These are phyloP conservation scores for Mycena metata DNA, from an alignment of 768 basidiomycete genomes.

Conservation along the genomic window DNA sequence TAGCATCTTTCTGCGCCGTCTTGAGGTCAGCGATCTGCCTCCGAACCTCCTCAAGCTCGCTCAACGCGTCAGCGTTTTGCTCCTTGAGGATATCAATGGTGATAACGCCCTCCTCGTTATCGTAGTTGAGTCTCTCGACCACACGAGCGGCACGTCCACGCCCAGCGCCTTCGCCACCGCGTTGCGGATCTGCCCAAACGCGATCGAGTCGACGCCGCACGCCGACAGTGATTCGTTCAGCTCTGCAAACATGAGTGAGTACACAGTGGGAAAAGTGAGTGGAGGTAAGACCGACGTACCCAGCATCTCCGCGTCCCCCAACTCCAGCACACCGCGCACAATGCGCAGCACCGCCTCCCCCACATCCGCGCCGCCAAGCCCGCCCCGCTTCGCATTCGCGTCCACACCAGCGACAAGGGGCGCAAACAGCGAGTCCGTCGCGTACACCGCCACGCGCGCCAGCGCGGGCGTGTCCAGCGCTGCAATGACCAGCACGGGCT, in stretches of 20 bases:
- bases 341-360: slow-evolving; percentile 40
- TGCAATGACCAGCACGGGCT: slow-evolving; percentile 42
- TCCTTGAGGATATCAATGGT: slow-evolving; percentile 96
- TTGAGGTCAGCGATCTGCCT: slow-evolving; percentile 85
- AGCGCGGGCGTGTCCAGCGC: slow-evolving; percentile 26
- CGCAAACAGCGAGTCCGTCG: slow-evolving; percentile 20
- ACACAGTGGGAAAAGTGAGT: no score
- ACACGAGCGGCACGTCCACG: slow-evolving; percentile 50
- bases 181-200: slow-evolving; percentile 51
- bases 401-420: slow-evolving; percentile 16
- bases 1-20: slow-evolving; percentile 84
- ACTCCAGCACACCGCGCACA: slow-evolving; percentile 46
- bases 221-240: slow-evolving; percentile 45
- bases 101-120: slow-evolving; percentile 94
- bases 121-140: slow-evolving; percentile 93
- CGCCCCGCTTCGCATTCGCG: neutral
- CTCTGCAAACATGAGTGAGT: slow-evolving; percentile 41
- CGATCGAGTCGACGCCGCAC: slow-evolving; percentile 51
- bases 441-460: slow-evolving; percentile 8
- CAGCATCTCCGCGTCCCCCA: slow-evolving; percentile 39
- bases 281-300: no score
- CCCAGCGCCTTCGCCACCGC: slow-evolving; percentile 48
- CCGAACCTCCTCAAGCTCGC: slow-evolving; percentile 91
- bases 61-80: slow-evolving; percentile 88
- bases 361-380: slow-evolving; percentile 32